These are phyloP conservation scores for Leishmania guyanensis DNA, from an alignment of 208 protist genomes.

Conservation along the genomic window DNA sequence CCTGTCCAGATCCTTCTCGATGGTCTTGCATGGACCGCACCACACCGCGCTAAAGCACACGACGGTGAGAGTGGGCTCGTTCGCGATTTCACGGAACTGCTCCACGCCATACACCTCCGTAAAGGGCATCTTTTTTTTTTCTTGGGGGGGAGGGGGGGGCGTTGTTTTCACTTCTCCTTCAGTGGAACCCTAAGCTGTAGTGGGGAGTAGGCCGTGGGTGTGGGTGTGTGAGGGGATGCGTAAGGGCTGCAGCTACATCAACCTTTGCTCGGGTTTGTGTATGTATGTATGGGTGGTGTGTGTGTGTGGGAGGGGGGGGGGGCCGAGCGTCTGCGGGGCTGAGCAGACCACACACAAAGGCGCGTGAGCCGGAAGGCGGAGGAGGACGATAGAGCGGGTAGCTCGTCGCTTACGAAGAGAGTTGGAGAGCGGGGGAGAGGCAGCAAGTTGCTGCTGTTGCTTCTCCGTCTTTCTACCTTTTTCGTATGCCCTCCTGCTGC, in stretches of 20 bases:
- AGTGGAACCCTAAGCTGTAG: neutral
- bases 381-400: neutral
- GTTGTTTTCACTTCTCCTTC: too few species aligned
- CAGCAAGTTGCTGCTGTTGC: neutral
- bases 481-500: neutral
- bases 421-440: neutral
- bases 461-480: neutral
- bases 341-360: neutral
- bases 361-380: neutral
- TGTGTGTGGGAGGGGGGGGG: neutral
- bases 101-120: constrained; percentile 75
- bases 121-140: constrained; percentile 46
- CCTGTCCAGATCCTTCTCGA: constrained; percentile 77
- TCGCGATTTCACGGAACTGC: constrained; percentile 76
- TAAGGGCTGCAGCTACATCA: neutral
- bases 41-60: constrained; percentile 81
- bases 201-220: neutral
- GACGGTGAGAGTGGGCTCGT: constrained; percentile 54
- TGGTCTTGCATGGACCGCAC: constrained; percentile 83
- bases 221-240: too few species aligned
- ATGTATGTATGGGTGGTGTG: neutral
- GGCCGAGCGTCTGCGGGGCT: neutral
- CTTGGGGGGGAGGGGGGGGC: neutral
- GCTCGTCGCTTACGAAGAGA: neutral
- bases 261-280: neutral